phyloP scores from a whole-genome alignment of 140 eudicot species.

The Ambrosia hybrid region DNA sequence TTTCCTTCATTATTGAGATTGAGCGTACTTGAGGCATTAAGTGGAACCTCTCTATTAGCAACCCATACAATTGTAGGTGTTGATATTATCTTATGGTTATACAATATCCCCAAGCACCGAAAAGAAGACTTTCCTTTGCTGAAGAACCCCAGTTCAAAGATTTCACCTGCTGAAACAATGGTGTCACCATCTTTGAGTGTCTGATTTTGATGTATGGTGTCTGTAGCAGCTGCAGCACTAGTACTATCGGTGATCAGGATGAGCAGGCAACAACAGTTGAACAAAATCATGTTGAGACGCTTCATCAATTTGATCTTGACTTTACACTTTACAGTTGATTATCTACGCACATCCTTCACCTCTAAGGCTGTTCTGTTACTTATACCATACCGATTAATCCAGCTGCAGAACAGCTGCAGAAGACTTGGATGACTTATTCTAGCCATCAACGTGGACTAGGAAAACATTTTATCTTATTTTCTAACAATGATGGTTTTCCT shows the following conservation, averaged over 20 bases:
- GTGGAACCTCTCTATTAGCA: constrained; percentile 5
- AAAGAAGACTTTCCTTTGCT: not conserved
- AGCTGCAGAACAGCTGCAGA: too few species aligned
- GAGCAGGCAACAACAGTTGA: not conserved
- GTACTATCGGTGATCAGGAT: not conserved
- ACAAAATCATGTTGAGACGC: not conserved
- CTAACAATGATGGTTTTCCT: too few species aligned
- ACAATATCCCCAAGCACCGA: constrained; percentile 10
- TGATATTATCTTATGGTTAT: not conserved
- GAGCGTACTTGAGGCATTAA: constrained; percentile 1
- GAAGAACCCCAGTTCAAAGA: constrained; percentile 11
- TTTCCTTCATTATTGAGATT: not conserved
- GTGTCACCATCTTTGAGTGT: constrained; percentile 15
- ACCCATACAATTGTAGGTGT: not conserved
- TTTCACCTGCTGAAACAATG: constrained; percentile 8
- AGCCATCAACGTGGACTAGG: too few species aligned
- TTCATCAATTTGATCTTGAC: too few species aligned
- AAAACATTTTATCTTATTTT: too few species aligned
- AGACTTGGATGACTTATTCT: too few species aligned
- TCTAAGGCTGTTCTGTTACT: too few species aligned
- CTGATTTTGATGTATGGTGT: constrained; percentile 9
- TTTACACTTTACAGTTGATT: too few species aligned
- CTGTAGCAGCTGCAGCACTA: not conserved
- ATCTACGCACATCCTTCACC: too few species aligned
- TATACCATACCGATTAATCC: too few species aligned